phyloP scores from a whole-genome alignment of 495 filamentous ascomycete species.

The Chaetomium tenue region DNA sequence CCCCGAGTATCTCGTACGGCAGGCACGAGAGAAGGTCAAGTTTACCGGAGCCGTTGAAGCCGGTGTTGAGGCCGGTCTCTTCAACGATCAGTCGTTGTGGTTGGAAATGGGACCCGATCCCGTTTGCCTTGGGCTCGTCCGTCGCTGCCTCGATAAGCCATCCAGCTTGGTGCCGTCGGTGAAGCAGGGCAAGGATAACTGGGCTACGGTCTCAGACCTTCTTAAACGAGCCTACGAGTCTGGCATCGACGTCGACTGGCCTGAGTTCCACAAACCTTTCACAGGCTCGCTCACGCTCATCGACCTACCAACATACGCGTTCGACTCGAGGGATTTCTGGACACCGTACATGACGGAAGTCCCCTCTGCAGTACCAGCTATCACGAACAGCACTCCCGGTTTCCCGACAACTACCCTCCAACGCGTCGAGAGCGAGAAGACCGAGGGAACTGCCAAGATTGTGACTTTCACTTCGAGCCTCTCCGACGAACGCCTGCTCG shows the following conservation, averaged over 20 bases:
- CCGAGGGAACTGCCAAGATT: not conserved
- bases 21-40: not conserved
- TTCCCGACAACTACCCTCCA: not conserved
- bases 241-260: slow-evolving; percentile 4
- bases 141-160: not conserved
- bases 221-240: not conserved
- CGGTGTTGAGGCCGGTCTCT: not conserved
- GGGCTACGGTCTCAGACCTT: not conserved
- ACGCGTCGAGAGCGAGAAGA: not conserved
- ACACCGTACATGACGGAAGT: not conserved
- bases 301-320: not conserved
- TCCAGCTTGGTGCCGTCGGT: not conserved
- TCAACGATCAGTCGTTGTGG: not conserved
- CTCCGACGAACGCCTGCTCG: not conserved
- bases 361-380: not conserved
- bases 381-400: not conserved
- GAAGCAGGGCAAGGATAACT: not conserved
- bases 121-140: not conserved
- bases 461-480: not conserved
- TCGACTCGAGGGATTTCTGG: not conserved
- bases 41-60: not conserved
- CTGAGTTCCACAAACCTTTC: not conserved
- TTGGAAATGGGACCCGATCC: not conserved
- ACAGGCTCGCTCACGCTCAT: not conserved
- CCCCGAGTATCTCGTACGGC: not conserved